Conservation (phyloP, 2,329 filamentous ascomycete genomes). For the Aureobasidium pullulans region DNA sequence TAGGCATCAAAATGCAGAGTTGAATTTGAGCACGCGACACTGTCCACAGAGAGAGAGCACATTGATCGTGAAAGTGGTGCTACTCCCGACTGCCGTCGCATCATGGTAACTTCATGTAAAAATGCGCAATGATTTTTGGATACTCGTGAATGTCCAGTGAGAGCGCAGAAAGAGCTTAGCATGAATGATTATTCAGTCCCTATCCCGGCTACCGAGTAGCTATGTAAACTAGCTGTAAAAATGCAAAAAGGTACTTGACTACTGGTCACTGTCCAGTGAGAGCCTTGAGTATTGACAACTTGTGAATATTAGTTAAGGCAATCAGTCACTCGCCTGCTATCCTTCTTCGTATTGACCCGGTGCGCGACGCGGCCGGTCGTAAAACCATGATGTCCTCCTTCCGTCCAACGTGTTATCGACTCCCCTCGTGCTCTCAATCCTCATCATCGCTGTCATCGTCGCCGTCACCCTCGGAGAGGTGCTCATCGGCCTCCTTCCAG, state of each 20-base stretch:
- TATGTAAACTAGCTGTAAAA: no score
- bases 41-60: no score
- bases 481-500: neutral
- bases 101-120: neutral
- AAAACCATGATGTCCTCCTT: neutral
- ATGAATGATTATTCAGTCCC: neutral
- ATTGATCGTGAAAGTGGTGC: no score
- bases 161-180: neutral
- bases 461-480: neutral
- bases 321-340: neutral
- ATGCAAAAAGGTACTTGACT: no score
- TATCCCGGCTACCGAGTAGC: neutral
- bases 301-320: no score
- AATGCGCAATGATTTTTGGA: neutral
- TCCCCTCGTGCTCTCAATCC: neutral
- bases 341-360: neutral
- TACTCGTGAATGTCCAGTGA: neutral
- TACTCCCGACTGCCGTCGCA: neutral
- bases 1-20: no score
- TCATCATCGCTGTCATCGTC: neutral
- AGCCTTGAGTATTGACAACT: no score
- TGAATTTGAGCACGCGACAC: no score
- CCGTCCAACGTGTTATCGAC: neutral
- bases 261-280: no score
- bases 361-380: neutral